phyloP scores from a whole-genome alignment of 208 protist genomes.

The Wallacemonas sp. region DNA sequence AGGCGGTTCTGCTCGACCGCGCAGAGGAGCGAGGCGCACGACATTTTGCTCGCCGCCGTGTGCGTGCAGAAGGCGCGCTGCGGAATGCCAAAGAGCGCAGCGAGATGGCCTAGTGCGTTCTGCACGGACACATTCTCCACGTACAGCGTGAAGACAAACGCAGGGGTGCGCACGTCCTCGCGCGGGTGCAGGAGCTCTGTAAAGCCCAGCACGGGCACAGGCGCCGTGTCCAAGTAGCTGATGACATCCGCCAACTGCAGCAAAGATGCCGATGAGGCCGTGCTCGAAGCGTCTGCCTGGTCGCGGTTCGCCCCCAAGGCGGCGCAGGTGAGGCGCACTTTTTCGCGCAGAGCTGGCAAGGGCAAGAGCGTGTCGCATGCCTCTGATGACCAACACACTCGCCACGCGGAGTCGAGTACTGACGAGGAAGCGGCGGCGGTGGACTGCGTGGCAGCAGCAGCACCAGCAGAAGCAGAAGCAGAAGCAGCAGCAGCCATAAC shows the following conservation, averaged over 20 bases:
- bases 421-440: background rate
- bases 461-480: too few species aligned
- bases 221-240: slow-evolving; percentile 68
- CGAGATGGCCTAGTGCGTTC: slow-evolving; percentile 79
- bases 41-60: slow-evolving; percentile 82
- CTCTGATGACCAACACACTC: background rate
- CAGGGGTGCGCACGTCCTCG: slow-evolving; percentile 31
- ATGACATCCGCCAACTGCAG: slow-evolving; percentile 60
- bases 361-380: background rate
- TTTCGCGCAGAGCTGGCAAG: slow-evolving; percentile 25
- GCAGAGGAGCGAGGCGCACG: slow-evolving; percentile 68
- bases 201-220: slow-evolving; percentile 68
- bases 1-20: slow-evolving; percentile 58
- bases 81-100: slow-evolving; percentile 67
- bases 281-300: background rate
- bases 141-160: slow-evolving; percentile 83
- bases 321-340: slow-evolving; percentile 17
- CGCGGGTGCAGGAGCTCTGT: slow-evolving; percentile 45
- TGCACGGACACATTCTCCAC: slow-evolving; percentile 80
- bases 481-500: slow-evolving; percentile 28
- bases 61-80: slow-evolving; percentile 59
- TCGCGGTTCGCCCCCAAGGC: background rate
- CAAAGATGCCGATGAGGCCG: background rate
- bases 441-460: background rate
- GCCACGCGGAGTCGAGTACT: background rate